Evolutionary conservation across 1,284 basidiomycete species (phyloP).

Genomic region (Austroboletus novae-zelandiae): DNA sequence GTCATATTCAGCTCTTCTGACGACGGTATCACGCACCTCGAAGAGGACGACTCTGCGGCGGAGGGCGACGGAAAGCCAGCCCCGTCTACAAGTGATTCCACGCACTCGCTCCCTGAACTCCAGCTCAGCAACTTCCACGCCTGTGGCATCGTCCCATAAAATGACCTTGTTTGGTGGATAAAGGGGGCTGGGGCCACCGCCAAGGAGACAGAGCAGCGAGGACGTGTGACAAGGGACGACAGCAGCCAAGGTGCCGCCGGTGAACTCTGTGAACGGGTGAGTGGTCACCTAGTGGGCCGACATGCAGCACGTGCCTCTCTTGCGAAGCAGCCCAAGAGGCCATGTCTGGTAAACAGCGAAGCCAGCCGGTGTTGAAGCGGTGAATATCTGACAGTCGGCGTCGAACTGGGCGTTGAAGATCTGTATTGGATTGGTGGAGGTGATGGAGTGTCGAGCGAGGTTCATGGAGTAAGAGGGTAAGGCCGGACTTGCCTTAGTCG

Average conservation of each 20-base stretch:
- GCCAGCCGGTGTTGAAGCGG: slow-evolving; percentile 77
- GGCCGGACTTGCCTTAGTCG: slow-evolving; percentile 1
- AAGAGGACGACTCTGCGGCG: slow-evolving; percentile 79
- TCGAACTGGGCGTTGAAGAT: slow-evolving; percentile 80
- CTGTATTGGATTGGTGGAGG: slow-evolving; percentile 72
- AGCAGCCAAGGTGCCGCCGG: slow-evolving; percentile 76
- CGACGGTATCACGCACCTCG: slow-evolving; percentile 59
- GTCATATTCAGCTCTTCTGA: slow-evolving; percentile 79
- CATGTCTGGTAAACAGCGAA: slow-evolving; percentile 84
- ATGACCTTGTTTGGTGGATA: slow-evolving; percentile 95
- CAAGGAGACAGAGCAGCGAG: slow-evolving; percentile 85
- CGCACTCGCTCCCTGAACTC: slow-evolving; percentile 89
- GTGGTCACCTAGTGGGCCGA: background rate
- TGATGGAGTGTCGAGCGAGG: slow-evolving; percentile 84
- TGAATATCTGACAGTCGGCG: slow-evolving; percentile 76
- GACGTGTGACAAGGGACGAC: slow-evolving; percentile 81
- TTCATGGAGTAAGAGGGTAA: slow-evolving; percentile 59
- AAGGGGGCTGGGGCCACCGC: slow-evolving; percentile 86
- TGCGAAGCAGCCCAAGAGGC: slow-evolving; percentile 76
- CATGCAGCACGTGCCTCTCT: slow-evolving; percentile 59
- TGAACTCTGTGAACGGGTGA: slow-evolving; percentile 50
- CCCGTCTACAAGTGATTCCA: slow-evolving; percentile 76
- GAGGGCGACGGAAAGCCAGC: slow-evolving; percentile 83
- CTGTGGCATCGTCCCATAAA: slow-evolving; percentile 81
- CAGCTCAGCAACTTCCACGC: slow-evolving; percentile 80